These are phyloP conservation scores for Suhomyces chickasaworum DNA, from an alignment of 1,139 yeast genomes.

Conservation along the genomic window DNA sequence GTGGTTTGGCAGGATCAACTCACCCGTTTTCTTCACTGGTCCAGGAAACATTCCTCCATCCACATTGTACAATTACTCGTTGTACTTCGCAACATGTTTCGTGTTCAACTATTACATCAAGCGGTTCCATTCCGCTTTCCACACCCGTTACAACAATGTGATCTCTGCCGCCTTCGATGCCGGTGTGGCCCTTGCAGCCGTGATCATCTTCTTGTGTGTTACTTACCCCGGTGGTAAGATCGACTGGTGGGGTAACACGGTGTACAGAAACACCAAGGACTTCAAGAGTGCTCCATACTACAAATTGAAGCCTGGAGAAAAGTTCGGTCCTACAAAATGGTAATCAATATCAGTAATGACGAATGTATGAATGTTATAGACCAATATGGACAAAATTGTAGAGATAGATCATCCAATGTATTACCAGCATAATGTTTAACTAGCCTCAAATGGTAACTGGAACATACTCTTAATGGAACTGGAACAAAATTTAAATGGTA, in stretches of 20 bases:
- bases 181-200: constrained; percentile 26
- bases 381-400: no score
- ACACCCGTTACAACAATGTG: constrained; percentile 26
- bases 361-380: background rate
- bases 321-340: constrained; percentile 45
- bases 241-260: constrained; percentile 46
- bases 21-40: constrained; percentile 54
- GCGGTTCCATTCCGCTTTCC: constrained; percentile 36
- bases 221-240: constrained; percentile 29
- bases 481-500: no score
- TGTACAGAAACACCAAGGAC: constrained; percentile 26
- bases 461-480: no score
- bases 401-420: no score
- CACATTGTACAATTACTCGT: constrained; percentile 50
- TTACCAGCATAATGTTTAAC: no score
- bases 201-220: constrained; percentile 26
- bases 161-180: constrained; percentile 27
- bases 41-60: constrained; percentile 56
- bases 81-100: constrained; percentile 50
- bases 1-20: constrained; percentile 30
- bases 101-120: constrained; percentile 54
- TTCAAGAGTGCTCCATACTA: constrained; percentile 28
- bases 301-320: constrained; percentile 32
- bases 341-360: constrained; percentile 16
- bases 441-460: no score